These are phyloP conservation scores for Saxispiralis lemnorum DNA, from an alignment of 495 filamentous ascomycete species.

Conservation along the genomic window DNA sequence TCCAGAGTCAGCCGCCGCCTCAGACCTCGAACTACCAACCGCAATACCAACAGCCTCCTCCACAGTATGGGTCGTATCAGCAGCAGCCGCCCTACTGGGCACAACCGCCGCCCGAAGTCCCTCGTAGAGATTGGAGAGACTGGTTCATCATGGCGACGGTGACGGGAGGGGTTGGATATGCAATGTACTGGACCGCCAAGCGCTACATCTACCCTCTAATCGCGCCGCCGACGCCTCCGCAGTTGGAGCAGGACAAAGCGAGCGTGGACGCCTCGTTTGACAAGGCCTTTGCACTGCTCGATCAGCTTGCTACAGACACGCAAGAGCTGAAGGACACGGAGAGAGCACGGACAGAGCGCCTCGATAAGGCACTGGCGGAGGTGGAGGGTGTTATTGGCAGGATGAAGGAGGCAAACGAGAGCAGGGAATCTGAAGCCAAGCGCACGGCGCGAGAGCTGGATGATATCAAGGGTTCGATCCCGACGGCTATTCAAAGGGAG, in stretches of 20 bases:
- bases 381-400: slow-evolving; percentile 67
- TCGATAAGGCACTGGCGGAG: slow-evolving; percentile 67
- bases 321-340: slow-evolving; percentile 71
- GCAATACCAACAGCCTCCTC: slow-evolving; percentile 34
- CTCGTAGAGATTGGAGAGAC: slow-evolving; percentile 86
- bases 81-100: slow-evolving; percentile 47
- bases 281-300: slow-evolving; percentile 74
- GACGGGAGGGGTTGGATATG: slow-evolving; percentile 68
- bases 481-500: slow-evolving; percentile 70
- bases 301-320: slow-evolving; percentile 81
- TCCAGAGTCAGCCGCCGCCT: slow-evolving; percentile 23
- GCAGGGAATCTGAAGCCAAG: slow-evolving; percentile 70
- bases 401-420: slow-evolving; percentile 57
- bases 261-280: slow-evolving; percentile 82
- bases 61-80: slow-evolving; percentile 34
- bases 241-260: slow-evolving; percentile 82
- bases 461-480: slow-evolving; percentile 63
- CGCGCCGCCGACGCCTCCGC: slow-evolving; percentile 78
- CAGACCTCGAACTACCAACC: slow-evolving; percentile 24
- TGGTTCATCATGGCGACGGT: slow-evolving; percentile 97
- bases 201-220: slow-evolving; percentile 85
- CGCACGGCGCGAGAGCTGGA: slow-evolving; percentile 74
- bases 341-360: slow-evolving; percentile 60
- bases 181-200: slow-evolving; percentile 74
- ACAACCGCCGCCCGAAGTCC: slow-evolving; percentile 45